These are phyloP conservation scores for Suillus discolor DNA, from an alignment of 768 basidiomycete species.

Conservation along the genomic window DNA sequence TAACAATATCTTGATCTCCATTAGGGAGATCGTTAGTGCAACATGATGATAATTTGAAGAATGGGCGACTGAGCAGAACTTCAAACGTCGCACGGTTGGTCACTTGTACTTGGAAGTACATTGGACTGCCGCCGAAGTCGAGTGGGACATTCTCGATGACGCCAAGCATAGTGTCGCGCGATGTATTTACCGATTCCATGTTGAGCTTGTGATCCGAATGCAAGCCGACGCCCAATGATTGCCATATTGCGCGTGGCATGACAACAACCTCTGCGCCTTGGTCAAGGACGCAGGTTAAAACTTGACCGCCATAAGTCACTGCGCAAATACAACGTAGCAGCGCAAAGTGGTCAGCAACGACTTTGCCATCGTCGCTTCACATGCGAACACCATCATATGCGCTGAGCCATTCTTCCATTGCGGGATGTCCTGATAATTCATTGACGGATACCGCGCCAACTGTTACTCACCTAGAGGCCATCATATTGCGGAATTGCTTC, in stretches of 20 bases:
- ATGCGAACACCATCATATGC: no score
- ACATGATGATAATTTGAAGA: not conserved
- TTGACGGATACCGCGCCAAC: no score
- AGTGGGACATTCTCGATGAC: not conserved
- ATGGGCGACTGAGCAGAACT: accelerated
- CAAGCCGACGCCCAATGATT: not conserved
- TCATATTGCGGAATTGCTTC: no score
- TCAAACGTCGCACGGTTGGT: accelerated
- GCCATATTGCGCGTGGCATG: not conserved
- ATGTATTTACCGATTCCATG: not conserved
- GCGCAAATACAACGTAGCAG: not conserved
- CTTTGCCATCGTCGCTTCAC: no score
- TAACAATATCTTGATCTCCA: not conserved
- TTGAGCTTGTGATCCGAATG: not conserved
- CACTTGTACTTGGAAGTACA: not conserved
- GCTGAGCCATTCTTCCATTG: no score
- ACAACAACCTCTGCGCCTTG: not conserved
- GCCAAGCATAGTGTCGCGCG: accelerated
- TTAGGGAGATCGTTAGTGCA: not conserved
- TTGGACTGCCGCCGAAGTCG: accelerated
- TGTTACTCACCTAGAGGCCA: no score
- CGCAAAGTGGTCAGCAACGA: not conserved
- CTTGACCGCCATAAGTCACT: accelerated
- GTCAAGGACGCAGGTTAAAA: not conserved
- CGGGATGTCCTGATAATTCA: no score